Conservation (phyloP, 306 rosid genomes). For the Astragalus membranaceus region DNA sequence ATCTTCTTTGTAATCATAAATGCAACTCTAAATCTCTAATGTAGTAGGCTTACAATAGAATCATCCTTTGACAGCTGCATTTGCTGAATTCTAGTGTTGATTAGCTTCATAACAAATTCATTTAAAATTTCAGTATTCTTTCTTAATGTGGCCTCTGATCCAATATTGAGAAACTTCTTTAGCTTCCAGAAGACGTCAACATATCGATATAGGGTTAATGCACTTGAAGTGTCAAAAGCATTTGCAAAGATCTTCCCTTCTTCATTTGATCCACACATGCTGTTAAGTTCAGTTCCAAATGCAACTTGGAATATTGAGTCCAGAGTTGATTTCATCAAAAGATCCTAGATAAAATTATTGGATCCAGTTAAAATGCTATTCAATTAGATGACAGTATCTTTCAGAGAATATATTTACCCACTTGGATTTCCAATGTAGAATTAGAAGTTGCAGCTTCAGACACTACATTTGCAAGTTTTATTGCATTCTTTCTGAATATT, state of each 20-base stretch:
- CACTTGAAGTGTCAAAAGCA: constrained; percentile 64
- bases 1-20: background rate
- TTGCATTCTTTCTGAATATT: constrained; percentile 59
- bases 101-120: constrained; percentile 50
- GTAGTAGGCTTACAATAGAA: constrained; percentile 52
- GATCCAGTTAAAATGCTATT: background rate
- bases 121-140: constrained; percentile 30
- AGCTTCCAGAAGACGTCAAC: constrained; percentile 69
- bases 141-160: constrained; percentile 55
- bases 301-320: constrained; percentile 78
- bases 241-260: constrained; percentile 54
- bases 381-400: background rate
- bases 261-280: constrained; percentile 73
- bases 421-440: constrained; percentile 54
- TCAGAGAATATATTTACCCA: constrained; percentile 17
- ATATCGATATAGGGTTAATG: constrained; percentile 44
- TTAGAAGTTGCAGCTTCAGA: constrained; percentile 50
- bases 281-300: constrained; percentile 69
- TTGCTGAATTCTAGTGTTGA: constrained; percentile 40
- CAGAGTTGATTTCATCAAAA: constrained; percentile 53
- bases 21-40: no score
- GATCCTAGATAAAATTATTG: constrained; percentile 33
- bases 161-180: constrained; percentile 61
- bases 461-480: constrained; percentile 46
- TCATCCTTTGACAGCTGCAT: constrained; percentile 33